Percentiles rank a stretch among this genome's conserved stretches.
Conservation (phyloP, 2,329 filamentous ascomycete genomes). For the Thelonectria olida region DNA sequence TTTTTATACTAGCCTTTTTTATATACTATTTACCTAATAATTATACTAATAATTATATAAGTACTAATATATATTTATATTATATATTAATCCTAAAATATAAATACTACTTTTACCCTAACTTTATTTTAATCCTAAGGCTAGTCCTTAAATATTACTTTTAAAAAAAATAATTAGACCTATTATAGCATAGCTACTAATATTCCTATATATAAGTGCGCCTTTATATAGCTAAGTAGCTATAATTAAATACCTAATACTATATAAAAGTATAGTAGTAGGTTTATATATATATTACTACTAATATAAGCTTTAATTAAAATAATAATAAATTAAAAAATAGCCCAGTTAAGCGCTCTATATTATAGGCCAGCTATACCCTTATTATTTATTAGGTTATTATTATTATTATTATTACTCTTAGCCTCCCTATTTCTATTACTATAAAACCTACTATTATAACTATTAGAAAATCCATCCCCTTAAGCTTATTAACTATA, state of each 20-base stretch:
- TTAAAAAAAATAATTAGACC: conserved; percentile 19
- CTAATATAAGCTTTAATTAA: conserved; percentile 17
- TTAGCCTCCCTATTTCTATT: not conserved
- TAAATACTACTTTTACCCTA: not conserved
- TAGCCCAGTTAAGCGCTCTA: conserved; percentile 7
- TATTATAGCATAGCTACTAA: conserved; percentile 15
- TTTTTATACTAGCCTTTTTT: conserved; percentile 18
- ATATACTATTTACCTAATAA: conserved; percentile 23
- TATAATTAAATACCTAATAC: conserved; percentile 1
- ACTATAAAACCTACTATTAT: not conserved
- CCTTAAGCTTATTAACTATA: not conserved
- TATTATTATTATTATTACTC: not conserved
- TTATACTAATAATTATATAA: conserved; percentile 15
- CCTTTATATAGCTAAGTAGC: conserved; percentile 12
- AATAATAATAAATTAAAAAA: conserved; percentile 21
- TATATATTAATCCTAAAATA: conserved; percentile 6
- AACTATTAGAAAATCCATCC: not conserved
- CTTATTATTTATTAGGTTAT: not conserved
- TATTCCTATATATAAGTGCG: conserved; percentile 12
- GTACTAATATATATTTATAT: conserved; percentile 15
- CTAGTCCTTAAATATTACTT: conserved; percentile 7
- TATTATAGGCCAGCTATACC: not conserved
- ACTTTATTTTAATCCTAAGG: conserved; percentile 5
- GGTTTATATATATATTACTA: conserved; percentile 20
- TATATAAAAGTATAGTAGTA: conserved; percentile 20